Evolutionary conservation across 2,329 filamentous ascomycete species (phyloP).

Genomic region (Ophiocordyceps robertsii): DNA sequence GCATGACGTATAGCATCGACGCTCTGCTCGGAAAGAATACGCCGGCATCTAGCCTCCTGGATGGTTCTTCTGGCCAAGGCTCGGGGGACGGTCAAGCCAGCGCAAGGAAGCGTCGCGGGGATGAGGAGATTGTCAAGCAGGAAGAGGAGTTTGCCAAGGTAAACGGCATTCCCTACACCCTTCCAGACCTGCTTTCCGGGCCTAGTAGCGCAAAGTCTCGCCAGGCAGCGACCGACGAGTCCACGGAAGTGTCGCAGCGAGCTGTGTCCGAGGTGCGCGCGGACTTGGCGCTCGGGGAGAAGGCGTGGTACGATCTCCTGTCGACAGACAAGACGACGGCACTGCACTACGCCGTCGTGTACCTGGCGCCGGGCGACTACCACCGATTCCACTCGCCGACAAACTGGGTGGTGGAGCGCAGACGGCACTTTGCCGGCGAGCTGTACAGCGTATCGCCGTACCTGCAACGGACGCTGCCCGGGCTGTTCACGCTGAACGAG

Average conservation of each 20-base stretch:
- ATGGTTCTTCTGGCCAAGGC: slow-evolving; percentile 10
- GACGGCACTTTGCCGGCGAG: slow-evolving; percentile 96
- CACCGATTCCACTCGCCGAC: slow-evolving; percentile 95
- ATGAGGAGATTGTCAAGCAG: slow-evolving; percentile 56
- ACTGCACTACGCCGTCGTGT: slow-evolving; percentile 89
- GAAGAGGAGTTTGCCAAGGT: slow-evolving; percentile 89
- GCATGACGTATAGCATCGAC: slow-evolving; percentile 94
- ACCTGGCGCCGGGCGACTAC: slow-evolving; percentile 94
- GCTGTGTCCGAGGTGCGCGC: slow-evolving; percentile 74
- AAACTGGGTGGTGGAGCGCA: slow-evolving; percentile 86
- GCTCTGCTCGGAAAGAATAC: slow-evolving; percentile 66
- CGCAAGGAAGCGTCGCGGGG: slow-evolving; percentile 22
- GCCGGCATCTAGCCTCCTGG: slow-evolving; percentile 39
- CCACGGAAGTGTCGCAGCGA: slow-evolving; percentile 45
- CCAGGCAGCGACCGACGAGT: slow-evolving; percentile 56
- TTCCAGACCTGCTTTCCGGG: slow-evolving; percentile 81
- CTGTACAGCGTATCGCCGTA: slow-evolving; percentile 92
- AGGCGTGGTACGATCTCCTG: slow-evolving; percentile 58
- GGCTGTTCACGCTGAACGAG: slow-evolving; percentile 93
- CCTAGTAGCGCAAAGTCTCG: slow-evolving; percentile 28
- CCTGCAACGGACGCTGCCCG: slow-evolving; percentile 80
- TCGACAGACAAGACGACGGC: slow-evolving; percentile 50
- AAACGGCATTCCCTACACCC: slow-evolving; percentile 90
- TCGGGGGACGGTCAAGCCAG: slow-evolving; percentile 11
- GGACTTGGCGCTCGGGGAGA: slow-evolving; percentile 62